A percentile compares a stretch with the other conserved stretches of the same genome.
Evolutionary conservation across 2,329 filamentous ascomycete genomes (phyloP).

Genomic region (Karstenula rhodostoma): DNA sequence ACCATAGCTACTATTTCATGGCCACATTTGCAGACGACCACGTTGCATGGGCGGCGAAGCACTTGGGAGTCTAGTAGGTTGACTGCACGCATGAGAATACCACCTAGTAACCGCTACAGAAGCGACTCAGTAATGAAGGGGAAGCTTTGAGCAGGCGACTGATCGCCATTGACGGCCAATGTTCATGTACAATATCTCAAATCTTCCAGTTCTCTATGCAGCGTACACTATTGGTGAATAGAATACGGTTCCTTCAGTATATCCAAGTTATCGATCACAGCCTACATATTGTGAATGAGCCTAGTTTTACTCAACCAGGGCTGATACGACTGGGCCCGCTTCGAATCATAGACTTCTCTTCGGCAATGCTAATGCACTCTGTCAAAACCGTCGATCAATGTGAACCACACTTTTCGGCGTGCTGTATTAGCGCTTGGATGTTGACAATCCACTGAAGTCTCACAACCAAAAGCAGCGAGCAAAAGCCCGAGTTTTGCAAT

Average conservation of each 20-base stretch:
- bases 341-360: too few species aligned
- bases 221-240: background rate
- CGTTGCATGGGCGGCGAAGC: slow-evolving; percentile 89
- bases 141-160: slow-evolving; percentile 32
- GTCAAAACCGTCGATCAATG: background rate
- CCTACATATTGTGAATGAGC: background rate
- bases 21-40: slow-evolving; percentile 90
- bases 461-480: background rate
- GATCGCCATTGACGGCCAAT: background rate
- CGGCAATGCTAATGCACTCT: background rate
- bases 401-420: background rate
- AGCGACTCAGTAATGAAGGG: slow-evolving; percentile 36
- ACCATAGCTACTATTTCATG: slow-evolving; percentile 98
- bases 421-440: background rate
- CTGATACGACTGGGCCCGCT: too few species aligned
- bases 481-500: background rate
- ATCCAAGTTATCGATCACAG: background rate
- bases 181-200: background rate
- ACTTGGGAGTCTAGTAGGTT: slow-evolving; percentile 67
- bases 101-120: slow-evolving; percentile 43
- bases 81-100: slow-evolving; percentile 1
- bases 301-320: too few species aligned
- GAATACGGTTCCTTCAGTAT: background rate
- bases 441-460: background rate
- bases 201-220: background rate